Conservation (phyloP, 805 yeast genomes). For the Kuraishia molischiana region DNA sequence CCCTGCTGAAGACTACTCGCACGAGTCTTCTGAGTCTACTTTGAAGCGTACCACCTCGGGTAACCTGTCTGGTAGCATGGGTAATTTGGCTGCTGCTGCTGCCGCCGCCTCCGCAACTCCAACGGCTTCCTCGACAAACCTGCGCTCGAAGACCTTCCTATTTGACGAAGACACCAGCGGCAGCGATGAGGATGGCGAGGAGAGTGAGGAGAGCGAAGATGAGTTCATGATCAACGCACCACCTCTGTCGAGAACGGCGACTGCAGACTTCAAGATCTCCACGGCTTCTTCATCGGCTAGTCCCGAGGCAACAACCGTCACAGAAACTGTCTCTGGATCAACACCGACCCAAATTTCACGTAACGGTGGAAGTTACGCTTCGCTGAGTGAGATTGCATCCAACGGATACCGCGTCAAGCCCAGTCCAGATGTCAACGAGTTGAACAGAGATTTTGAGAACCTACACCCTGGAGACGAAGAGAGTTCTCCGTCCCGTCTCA, state of each 20-base stretch:
- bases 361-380: conserved; percentile 2
- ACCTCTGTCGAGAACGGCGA: not conserved
- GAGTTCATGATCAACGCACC: conserved; percentile 1
- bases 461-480: conserved; percentile 29
- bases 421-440: not conserved
- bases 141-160: conserved; percentile 1
- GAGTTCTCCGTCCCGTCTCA: not conserved
- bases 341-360: not conserved
- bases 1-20: not conserved
- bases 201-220: not conserved
- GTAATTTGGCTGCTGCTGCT: not conserved
- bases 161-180: not conserved
- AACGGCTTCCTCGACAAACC: not conserved
- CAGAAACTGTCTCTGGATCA: not conserved
- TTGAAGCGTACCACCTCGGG: not conserved
- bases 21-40: not conserved
- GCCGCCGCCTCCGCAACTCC: not conserved
- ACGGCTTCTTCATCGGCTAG: not conserved
- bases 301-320: not conserved
- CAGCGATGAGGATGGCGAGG: not conserved
- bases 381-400: conserved; percentile 3
- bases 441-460: conserved; percentile 30
- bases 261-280: not conserved
- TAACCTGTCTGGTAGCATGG: not conserved
- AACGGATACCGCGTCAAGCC: conserved; percentile 2